These are phyloP conservation scores for Cornus kousa DNA, from an alignment of 148 eudicot genomes.

Conservation along the genomic window DNA sequence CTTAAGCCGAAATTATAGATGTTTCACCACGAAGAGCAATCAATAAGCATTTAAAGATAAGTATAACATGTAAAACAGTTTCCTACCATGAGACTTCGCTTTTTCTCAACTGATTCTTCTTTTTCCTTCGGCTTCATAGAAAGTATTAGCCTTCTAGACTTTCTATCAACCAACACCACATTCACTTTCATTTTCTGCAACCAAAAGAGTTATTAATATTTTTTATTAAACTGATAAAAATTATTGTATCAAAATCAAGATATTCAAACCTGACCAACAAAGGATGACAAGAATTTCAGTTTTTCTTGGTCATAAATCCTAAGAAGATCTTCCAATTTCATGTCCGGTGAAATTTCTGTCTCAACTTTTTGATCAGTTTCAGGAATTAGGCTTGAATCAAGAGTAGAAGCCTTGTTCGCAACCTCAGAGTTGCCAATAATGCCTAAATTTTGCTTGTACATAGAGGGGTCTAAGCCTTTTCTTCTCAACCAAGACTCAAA, in stretches of 20 bases:
- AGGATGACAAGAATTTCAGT: constrained; percentile 73
- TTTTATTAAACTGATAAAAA: not conserved
- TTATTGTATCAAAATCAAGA: not conserved
- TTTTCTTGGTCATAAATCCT: constrained; percentile 81
- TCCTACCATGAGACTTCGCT: constrained; percentile 80
- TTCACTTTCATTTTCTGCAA: constrained; percentile 70
- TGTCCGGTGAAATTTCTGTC: constrained; percentile 50
- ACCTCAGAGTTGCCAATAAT: constrained; percentile 53
- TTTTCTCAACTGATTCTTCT: constrained; percentile 68
- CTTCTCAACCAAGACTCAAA: constrained; percentile 94
- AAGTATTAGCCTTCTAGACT: constrained; percentile 69
- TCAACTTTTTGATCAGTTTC: constrained; percentile 33
- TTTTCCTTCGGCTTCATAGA: constrained; percentile 75
- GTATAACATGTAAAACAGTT: not conserved
- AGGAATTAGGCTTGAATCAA: constrained; percentile 30
- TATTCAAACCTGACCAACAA: constrained; percentile 85
- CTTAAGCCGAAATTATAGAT: not conserved
- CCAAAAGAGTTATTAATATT: constrained; percentile 8
- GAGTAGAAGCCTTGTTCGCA: constrained; percentile 24
- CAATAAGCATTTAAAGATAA: not conserved
- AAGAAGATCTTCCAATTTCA: constrained; percentile 82
- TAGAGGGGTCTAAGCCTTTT: constrained; percentile 78
- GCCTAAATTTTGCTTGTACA: constrained; percentile 69
- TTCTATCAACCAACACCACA: constrained; percentile 69
- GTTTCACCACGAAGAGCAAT: not conserved